Conservation (phyloP, 345 rosid species). For the Cardamine resedifolia region DNA sequence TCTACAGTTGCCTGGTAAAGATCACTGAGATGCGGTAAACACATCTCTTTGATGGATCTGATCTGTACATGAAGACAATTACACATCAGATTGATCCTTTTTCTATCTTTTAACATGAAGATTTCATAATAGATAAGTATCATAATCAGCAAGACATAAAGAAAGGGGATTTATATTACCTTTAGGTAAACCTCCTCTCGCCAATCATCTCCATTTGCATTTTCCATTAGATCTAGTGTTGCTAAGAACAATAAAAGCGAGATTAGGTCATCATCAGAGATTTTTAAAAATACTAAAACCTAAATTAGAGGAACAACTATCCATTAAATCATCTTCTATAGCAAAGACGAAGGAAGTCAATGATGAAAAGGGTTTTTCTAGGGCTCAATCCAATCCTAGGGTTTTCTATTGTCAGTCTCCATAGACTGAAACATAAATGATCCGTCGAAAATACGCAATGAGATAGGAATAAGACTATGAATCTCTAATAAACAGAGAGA, state of each 20-base stretch:
- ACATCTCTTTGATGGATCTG: slow-evolving; percentile 58
- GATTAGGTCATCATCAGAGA: slow-evolving; percentile 6
- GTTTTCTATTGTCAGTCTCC: slow-evolving; percentile 37
- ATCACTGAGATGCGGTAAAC: slow-evolving; percentile 57
- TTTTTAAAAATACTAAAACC: not conserved
- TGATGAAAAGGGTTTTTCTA: not conserved
- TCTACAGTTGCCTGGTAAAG: slow-evolving; percentile 50
- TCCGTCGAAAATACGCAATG: not conserved
- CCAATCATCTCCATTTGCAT: slow-evolving; percentile 70
- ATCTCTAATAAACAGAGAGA: too few relatives aligned
- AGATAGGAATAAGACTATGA: not conserved
- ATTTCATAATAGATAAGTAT: not conserved
- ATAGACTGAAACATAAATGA: not conserved
- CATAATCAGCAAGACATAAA: not conserved
- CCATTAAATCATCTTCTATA: slow-evolving; percentile 2
- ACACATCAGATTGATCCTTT: not conserved
- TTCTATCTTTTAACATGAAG: slow-evolving; percentile 6
- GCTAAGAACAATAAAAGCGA: not conserved
- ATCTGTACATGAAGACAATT: slow-evolving; percentile 49
- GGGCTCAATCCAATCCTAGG: slow-evolving; percentile 47
- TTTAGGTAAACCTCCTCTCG: slow-evolving; percentile 84
- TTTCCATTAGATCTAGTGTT: slow-evolving; percentile 31
- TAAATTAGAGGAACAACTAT: slow-evolving; percentile 20
- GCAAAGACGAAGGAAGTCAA: not conserved
- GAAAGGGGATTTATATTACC: slow-evolving; percentile 41